Percentiles rank a stretch among this genome's conserved stretches.
Conservation (phyloP, 768 basidiomycete species). For the Hydnum rufescens region DNA sequence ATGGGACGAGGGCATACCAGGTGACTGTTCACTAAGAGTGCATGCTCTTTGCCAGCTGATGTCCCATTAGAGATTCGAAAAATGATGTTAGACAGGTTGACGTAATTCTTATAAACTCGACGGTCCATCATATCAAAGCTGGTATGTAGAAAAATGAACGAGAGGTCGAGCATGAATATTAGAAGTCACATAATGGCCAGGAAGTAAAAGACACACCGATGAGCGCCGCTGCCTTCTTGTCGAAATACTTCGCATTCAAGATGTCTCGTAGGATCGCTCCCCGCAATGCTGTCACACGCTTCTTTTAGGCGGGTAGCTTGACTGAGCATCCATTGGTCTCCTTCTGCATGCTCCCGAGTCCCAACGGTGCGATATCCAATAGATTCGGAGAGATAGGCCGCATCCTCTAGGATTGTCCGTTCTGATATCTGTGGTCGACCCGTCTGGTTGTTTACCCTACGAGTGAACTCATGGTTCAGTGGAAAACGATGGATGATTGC, state of each 20-base stretch:
- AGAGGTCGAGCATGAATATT: neutral
- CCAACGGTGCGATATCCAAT: constrained; percentile 88
- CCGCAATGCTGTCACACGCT: constrained; percentile 33
- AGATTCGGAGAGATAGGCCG: constrained; percentile 41
- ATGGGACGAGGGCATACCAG: constrained; percentile 28
- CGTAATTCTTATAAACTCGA: constrained; percentile 70
- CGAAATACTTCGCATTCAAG: constrained; percentile 86
- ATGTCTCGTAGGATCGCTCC: constrained; percentile 23
- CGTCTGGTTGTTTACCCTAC: neutral
- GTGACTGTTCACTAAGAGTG: constrained; percentile 76
- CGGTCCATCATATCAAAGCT: constrained; percentile 89
- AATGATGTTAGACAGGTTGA: constrained; percentile 73
- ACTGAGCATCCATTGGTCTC: constrained; percentile 62
- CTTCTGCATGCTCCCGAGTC: constrained; percentile 67
- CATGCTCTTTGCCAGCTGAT: constrained; percentile 49
- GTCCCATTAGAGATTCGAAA: constrained; percentile 71
- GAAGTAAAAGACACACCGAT: constrained; percentile 36
- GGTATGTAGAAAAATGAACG: neutral
- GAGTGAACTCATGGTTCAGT: neutral
- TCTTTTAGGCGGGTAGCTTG: constrained; percentile 40
- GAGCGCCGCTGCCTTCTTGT: constrained; percentile 73
- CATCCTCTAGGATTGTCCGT: constrained; percentile 6
- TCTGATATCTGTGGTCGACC: constrained; percentile 1
- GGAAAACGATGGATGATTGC: too few species aligned
- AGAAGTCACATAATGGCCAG: too few species aligned